Conservation (phyloP, 306 rosid genomes). For the Medicago arabica region DNA sequence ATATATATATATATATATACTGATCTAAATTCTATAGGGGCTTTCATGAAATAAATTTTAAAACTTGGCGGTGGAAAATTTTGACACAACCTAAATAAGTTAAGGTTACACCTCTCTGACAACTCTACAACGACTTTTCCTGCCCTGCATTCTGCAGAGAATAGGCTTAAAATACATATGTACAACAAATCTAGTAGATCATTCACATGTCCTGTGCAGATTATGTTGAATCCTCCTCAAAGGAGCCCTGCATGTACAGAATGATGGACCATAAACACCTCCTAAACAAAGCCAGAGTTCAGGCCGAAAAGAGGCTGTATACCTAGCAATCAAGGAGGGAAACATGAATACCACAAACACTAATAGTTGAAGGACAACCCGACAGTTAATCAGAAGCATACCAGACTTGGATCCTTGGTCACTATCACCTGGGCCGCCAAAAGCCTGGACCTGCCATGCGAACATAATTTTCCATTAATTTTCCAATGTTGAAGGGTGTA, state of each 20-base stretch:
- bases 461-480: constrained; percentile 22
- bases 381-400: constrained; percentile 29
- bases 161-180: constrained; percentile 64
- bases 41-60: constrained; percentile 56
- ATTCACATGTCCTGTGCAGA: constrained; percentile 45
- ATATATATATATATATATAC: constrained; percentile 36
- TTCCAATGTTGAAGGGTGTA: neutral
- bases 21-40: constrained; percentile 47
- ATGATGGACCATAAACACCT: constrained; percentile 42
- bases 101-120: constrained; percentile 70
- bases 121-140: constrained; percentile 72
- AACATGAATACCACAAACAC: constrained; percentile 27
- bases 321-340: constrained; percentile 49
- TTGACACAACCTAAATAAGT: constrained; percentile 58
- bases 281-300: constrained; percentile 46
- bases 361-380: neutral
- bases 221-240: constrained; percentile 43
- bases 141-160: constrained; percentile 77
- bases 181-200: constrained; percentile 60
- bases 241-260: constrained; percentile 47
- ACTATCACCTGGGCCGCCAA: constrained; percentile 83
- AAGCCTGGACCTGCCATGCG: constrained; percentile 73
- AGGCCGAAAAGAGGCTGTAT: constrained; percentile 19
- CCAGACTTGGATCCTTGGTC: constrained; percentile 46
- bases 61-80: constrained; percentile 24